These are phyloP conservation scores for Bruguiera parviflora DNA, from an alignment of 345 rosid genomes.

Conservation along the genomic window DNA sequence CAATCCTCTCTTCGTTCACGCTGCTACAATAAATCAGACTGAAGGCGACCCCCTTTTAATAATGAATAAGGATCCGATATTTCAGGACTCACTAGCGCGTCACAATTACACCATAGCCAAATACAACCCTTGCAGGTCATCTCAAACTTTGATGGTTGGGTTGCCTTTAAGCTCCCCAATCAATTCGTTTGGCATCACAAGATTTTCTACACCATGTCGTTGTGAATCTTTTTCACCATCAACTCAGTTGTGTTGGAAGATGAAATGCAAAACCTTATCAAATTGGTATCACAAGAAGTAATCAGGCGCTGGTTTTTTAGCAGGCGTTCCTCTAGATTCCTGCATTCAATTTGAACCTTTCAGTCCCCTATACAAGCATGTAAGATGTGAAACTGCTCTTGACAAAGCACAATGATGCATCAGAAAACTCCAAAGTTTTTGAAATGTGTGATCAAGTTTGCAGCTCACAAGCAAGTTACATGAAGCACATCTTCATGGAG, in stretches of 20 bases:
- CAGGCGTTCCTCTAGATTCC: slow-evolving; percentile 91
- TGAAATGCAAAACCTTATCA: slow-evolving; percentile 7
- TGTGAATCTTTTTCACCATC: background rate
- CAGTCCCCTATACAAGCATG: background rate
- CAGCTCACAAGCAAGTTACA: too few relatives aligned
- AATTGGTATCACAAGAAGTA: slow-evolving; percentile 60
- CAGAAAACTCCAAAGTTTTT: too few relatives aligned
- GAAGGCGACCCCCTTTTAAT: background rate
- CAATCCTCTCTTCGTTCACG: background rate
- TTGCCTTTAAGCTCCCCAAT: background rate
- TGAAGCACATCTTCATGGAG: too few relatives aligned
- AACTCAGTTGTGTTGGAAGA: slow-evolving; percentile 6
- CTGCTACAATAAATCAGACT: background rate
- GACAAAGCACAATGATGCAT: too few relatives aligned
- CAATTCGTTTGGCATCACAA: background rate
- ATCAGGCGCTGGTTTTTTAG: slow-evolving; percentile 91
- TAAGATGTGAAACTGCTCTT: background rate
- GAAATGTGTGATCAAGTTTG: too few relatives aligned
- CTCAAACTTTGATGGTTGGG: slow-evolving; percentile 17
- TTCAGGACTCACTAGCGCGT: slow-evolving; percentile 1
- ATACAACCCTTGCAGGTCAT: slow-evolving; percentile 8
- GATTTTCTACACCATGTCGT: slow-evolving; percentile 1
- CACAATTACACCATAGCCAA: background rate
- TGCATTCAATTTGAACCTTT: slow-evolving; percentile 28
- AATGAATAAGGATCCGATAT: background rate